Evolutionary conservation across 2,329 filamentous ascomycete genomes (phyloP).

Genomic region (Penicillium sp.): DNA sequence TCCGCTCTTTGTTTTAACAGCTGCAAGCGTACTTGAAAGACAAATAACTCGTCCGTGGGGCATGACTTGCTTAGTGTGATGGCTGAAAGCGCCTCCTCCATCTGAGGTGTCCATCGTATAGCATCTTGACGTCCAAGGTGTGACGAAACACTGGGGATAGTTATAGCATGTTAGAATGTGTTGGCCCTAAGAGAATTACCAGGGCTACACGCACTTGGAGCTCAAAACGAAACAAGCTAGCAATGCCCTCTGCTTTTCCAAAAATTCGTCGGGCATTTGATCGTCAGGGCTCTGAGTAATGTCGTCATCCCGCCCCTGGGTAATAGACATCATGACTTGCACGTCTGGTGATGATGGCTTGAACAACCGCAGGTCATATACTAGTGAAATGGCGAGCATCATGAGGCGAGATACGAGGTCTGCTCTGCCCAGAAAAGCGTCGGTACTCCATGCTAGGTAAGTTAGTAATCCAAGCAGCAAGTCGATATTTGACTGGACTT

Average conservation of each 20-base stretch:
- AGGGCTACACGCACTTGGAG: slow-evolving; percentile 26
- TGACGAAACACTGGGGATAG: slow-evolving; percentile 32
- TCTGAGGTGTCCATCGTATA: slow-evolving; percentile 41
- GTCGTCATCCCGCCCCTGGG: slow-evolving; percentile 28
- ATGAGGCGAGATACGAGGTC: slow-evolving; percentile 38
- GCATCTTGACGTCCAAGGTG: slow-evolving; percentile 38
- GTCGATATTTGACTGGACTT: slow-evolving; percentile 37
- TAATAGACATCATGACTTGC: slow-evolving; percentile 33
- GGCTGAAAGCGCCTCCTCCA: slow-evolving; percentile 38
- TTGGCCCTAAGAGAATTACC: background rate
- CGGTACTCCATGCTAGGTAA: slow-evolving; percentile 42
- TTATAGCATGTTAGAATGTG: slow-evolving; percentile 9
- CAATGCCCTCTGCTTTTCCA: slow-evolving; percentile 32
- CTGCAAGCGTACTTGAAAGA: slow-evolving; percentile 41
- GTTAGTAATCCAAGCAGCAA: slow-evolving; percentile 40
- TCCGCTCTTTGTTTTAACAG: slow-evolving; percentile 34
- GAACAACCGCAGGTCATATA: slow-evolving; percentile 39
- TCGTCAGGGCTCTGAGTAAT: slow-evolving; percentile 6
- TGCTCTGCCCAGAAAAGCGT: slow-evolving; percentile 34
- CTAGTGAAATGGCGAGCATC: slow-evolving; percentile 41
- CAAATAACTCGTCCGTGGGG: slow-evolving; percentile 33
- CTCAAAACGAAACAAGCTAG: slow-evolving; percentile 36
- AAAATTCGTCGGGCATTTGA: slow-evolving; percentile 7
- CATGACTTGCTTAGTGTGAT: slow-evolving; percentile 29
- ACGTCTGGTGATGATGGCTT: slow-evolving; percentile 33